Evolutionary conservation across 495 filamentous ascomycete genomes (phyloP).

Genomic region (Acidomyces sp.): DNA sequence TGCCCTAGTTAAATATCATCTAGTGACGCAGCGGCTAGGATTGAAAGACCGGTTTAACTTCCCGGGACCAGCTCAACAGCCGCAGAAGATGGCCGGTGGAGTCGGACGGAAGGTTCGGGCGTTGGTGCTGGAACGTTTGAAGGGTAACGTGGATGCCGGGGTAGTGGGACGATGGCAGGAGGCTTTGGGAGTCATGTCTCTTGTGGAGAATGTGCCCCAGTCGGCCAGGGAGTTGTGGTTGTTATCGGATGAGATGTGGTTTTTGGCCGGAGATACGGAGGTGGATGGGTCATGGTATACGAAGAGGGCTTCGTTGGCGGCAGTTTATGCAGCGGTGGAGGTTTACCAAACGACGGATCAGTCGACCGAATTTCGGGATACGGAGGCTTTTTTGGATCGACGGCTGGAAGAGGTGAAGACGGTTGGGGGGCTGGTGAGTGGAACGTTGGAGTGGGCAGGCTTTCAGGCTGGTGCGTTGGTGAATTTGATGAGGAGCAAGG

Average conservation of each 20-base stretch:
- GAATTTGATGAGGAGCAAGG: conserved; percentile 31
- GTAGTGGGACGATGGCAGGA: conserved; percentile 72
- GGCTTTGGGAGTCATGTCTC: conserved; percentile 82
- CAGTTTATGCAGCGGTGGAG: conserved; percentile 68
- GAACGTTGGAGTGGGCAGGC: conserved; percentile 57
- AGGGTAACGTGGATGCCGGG: conserved; percentile 45
- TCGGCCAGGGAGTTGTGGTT: conserved; percentile 65
- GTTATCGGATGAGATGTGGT: conserved; percentile 78
- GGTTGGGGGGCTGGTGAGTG: conserved; percentile 45
- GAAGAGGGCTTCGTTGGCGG: conserved; percentile 61
- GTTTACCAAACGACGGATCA: conserved; percentile 85
- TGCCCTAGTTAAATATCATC: conserved; percentile 69
- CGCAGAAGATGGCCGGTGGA: conserved; percentile 25
- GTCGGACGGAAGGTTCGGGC: conserved; percentile 46
- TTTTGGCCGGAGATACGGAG: conserved; percentile 63
- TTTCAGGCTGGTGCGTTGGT: conserved; percentile 53
- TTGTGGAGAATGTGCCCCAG: conserved; percentile 58
- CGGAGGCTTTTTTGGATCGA: conserved; percentile 63
- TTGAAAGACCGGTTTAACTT: conserved; percentile 41
- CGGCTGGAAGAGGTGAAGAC: conserved; percentile 55
- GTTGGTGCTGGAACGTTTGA: conserved; percentile 57
- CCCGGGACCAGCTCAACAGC: too few species aligned
- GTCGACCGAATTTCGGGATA: conserved; percentile 52
- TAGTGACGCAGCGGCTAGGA: conserved; percentile 52
- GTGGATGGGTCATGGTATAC: conserved; percentile 87